Conservation (phyloP, 2,329 filamentous ascomycete genomes). For the Fusarium austroafricanum region DNA sequence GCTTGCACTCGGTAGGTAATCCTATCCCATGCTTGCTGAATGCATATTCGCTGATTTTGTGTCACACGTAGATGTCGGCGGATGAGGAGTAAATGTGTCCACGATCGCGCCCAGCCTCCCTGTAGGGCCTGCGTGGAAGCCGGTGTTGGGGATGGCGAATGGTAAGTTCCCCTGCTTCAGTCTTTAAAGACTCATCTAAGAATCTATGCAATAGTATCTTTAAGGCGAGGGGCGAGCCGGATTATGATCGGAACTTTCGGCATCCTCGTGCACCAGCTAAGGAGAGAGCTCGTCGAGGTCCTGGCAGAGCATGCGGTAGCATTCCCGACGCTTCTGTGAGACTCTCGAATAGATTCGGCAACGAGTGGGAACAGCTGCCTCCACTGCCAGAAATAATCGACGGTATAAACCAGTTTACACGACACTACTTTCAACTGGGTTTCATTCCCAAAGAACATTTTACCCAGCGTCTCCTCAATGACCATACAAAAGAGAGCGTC, state of each 20-base stretch:
- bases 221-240: constrained; percentile 63
- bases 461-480: constrained; percentile 58
- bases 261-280: constrained; percentile 65
- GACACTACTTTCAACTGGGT: constrained; percentile 69
- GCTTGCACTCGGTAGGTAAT: constrained; percentile 63
- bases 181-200: constrained; percentile 1
- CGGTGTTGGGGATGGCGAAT: constrained; percentile 61
- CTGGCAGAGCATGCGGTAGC: constrained; percentile 52
- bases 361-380: constrained; percentile 64
- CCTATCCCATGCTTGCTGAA: neutral
- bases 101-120: constrained; percentile 60
- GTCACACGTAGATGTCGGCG: constrained; percentile 62
- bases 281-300: constrained; percentile 56
- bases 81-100: constrained; percentile 67
- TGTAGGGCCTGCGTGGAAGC: constrained; percentile 65
- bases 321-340: constrained; percentile 47
- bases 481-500: constrained; percentile 61
- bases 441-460: constrained; percentile 68
- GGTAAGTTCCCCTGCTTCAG: constrained; percentile 53
- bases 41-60: constrained; percentile 5
- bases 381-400: constrained; percentile 63
- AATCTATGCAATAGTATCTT: constrained; percentile 56
- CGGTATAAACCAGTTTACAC: constrained; percentile 64
- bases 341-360: constrained; percentile 35
- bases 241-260: constrained; percentile 66